A percentile compares a stretch with the other conserved stretches of the same genome.
Evolutionary conservation across 495 filamentous ascomycete species (phyloP).

Genomic region (Cryomyces minteri): DNA sequence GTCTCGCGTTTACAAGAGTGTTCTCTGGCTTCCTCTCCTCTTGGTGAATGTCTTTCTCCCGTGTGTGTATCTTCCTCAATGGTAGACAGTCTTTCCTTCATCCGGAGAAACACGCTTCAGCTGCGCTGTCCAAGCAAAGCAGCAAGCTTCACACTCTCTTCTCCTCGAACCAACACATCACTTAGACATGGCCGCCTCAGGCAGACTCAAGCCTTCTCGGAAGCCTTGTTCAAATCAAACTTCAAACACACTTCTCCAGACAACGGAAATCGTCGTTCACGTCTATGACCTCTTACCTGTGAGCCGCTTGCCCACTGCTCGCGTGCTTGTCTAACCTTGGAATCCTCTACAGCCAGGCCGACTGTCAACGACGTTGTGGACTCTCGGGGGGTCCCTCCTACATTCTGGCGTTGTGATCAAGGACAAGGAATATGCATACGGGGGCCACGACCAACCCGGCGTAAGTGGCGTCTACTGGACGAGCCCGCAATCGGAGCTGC

Average conservation of each 20-base stretch:
- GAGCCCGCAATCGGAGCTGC: constrained; percentile 41
- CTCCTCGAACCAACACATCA: too few relatives aligned
- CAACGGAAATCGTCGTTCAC: constrained; percentile 58
- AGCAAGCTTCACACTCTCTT: too few relatives aligned
- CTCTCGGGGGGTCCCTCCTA: constrained; percentile 48
- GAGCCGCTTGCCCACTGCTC: constrained; percentile 5
- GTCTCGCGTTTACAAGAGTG: too few relatives aligned
- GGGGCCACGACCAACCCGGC: constrained; percentile 50
- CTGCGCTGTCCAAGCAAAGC: too few relatives aligned
- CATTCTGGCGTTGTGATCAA: constrained; percentile 68
- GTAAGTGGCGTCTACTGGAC: constrained; percentile 68
- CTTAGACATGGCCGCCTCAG: too few relatives aligned
- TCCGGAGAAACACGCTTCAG: too few relatives aligned
- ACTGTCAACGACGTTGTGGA: constrained; percentile 51
- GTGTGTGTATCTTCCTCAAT: too few relatives aligned
- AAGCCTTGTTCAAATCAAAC: too few relatives aligned
- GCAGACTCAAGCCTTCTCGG: too few relatives aligned
- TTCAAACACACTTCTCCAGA: constrained; percentile 13
- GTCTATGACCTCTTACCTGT: constrained; percentile 65
- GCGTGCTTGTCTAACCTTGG: not conserved
- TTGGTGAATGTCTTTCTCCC: too few relatives aligned
- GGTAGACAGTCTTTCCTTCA: too few relatives aligned
- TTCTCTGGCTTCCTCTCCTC: too few relatives aligned
- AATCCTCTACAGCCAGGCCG: constrained; percentile 35
- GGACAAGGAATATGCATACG: constrained; percentile 61